Conservation (phyloP, 1,139 yeast species). For the Ogataea hybrid region DNA sequence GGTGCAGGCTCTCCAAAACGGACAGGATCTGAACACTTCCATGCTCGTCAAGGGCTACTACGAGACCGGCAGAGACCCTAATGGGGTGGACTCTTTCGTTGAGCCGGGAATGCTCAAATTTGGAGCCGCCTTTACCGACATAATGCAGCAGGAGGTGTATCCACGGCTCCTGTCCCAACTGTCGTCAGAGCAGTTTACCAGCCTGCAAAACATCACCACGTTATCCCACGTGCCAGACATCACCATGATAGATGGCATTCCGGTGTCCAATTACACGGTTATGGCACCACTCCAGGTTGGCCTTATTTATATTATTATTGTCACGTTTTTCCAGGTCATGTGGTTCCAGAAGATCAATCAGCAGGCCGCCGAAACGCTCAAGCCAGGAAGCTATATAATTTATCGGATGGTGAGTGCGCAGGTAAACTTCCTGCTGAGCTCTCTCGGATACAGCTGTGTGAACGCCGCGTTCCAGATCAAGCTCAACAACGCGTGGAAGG, state of each 20-base stretch:
- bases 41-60: constrained; percentile 38
- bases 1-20: constrained; percentile 31
- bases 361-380: constrained; percentile 38
- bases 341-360: constrained; percentile 47
- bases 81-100: constrained; percentile 41
- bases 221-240: constrained; percentile 41
- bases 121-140: constrained; percentile 31
- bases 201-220: constrained; percentile 22
- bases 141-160: constrained; percentile 31
- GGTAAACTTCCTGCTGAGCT: constrained; percentile 40
- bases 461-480: constrained; percentile 45
- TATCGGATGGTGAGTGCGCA: constrained; percentile 44
- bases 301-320: constrained; percentile 66
- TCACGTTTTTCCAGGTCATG: constrained; percentile 54
- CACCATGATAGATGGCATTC: constrained; percentile 45
- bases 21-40: constrained; percentile 30
- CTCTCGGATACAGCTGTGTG: constrained; percentile 42
- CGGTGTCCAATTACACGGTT: constrained; percentile 48
- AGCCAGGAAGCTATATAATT: constrained; percentile 39
- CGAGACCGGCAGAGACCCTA: constrained; percentile 55
- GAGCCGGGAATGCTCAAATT: constrained; percentile 39
- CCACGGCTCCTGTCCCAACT: constrained; percentile 32
- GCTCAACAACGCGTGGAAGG: constrained; percentile 39
- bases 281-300: constrained; percentile 74
- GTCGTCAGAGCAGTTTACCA: constrained; percentile 22